Base-by-base conservation (phyloP, 2,329 filamentous ascomycete species). In the Biscogniauxia mediterranea region DNA sequence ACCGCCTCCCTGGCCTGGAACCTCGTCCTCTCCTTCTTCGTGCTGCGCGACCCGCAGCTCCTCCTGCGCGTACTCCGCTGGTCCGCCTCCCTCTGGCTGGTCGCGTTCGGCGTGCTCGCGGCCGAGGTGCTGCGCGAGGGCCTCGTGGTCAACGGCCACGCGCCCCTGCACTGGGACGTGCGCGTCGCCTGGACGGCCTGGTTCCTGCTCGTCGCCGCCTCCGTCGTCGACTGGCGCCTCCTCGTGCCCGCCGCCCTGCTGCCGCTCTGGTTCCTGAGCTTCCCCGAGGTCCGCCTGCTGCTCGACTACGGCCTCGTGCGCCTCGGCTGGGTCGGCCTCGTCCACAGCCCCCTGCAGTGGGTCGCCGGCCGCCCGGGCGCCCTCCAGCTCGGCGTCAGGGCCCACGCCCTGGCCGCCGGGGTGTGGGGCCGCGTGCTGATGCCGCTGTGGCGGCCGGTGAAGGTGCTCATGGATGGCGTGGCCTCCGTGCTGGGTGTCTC, bases 41-140 rank as follows among this genome's bases (percentile, higher is more conserved):
- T 71, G 21, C 21, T 66, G 21, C 61, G 42, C 21, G 57, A 72
- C 55, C 56, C 56, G n/a, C 61, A 60, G 1, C 63, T 70, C 1
- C 63, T 71, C 2, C 50, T 71, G 20, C 54, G 26, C 7, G 55
- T 69, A 9, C 42, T 67, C 17, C 70, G 69, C 42, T 71, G 66
- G 69, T 64, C 66, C 1, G 50, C 46, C 1, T 62, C 59, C 5
- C 52, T 69, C 26, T 71, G 66, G 57, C 63, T 72, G 13, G 23
- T 68, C n/a, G 15, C 64, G 19, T 62, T 70, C 59, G 66, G 69
- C 28, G 38, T 71, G 49, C 52, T 69, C 42, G 38, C 55, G 1
- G 56, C 63, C 53, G 61, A 66, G 55, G 67, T 69, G 13, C 55
- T 69, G 5, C 63, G 60, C 54, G 63, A 68, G 25, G 69, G 69